Evolutionary conservation across 169 alveolate genomes (phyloP), one percentile per base, ranked within the genome.

Genomic region (Prorocentrum cordatum): DNA sequence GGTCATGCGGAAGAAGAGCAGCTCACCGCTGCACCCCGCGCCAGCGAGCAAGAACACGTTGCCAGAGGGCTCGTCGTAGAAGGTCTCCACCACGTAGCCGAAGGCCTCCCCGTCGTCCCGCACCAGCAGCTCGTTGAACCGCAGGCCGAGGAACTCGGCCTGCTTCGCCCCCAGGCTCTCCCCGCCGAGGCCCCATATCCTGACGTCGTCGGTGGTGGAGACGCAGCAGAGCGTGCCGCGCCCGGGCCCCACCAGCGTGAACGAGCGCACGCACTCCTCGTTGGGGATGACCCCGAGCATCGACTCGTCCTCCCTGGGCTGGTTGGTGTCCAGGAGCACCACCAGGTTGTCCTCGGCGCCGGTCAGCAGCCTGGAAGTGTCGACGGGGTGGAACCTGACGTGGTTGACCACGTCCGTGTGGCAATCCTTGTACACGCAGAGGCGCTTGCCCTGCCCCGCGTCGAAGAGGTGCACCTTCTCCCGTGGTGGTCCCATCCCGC

Each of bases 261-360:
- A 79, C 31, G 89, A 79, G 33, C 75, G 39, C 18, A 59, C 38
- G 38, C 84, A 73, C 18, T 73, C 84, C 26, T 32, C 84, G 35
- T 73, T 73, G 33, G 84, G 84, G 35, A 73, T 73, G 36, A 73
- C 84, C 3, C 84, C 84, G 16, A 73, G 45, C 89, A 80, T 36
- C 20, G 89, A 75, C 58, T 75, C 86, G 24, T 80, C 89, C 32
- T 80, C 89, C 14, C 90, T 32, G 18, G 80, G 10, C 62, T 80
- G 39, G 3, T 33, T 22, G 2, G 89, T 80, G 68, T 80, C 90
- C 22, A 64, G 58, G 24, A 80, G 68, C 35, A 80, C 79, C 58
- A 80, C 90, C 66, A 80, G 27, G 39, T 80, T 80, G 67, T 80
- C 90, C 90, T 80, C 90, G 3, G 90, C 90, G 2, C 90, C 90